Percentiles rank a stretch among this genome's conserved stretches.
Evolutionary conservation across 768 basidiomycete genomes (phyloP).

Genomic region (Gautieria morchelliformis): DNA sequence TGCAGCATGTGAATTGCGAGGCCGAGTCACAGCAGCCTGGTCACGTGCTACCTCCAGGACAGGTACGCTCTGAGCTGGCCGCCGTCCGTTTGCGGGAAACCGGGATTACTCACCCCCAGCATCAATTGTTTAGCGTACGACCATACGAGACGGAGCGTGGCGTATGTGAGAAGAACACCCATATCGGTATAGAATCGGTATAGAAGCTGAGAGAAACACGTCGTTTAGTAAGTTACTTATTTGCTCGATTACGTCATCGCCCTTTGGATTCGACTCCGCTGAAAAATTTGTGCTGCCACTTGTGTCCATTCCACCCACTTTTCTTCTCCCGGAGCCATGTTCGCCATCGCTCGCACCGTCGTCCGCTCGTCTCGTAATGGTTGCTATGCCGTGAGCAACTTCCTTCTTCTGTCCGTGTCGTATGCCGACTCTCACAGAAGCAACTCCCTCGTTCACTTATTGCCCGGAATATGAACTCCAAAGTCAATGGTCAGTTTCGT

Average conservation of each 20-base stretch:
- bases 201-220: neutral
- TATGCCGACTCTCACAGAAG: slow-evolving; percentile 23
- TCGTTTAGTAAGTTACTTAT: no score
- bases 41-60: no score
- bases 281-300: slow-evolving; percentile 3
- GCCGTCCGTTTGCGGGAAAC: no score
- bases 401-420: neutral
- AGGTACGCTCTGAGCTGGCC: no score
- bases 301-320: neutral
- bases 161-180: neutral
- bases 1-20: no score
- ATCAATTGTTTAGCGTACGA: no score
- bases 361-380: slow-evolving; percentile 9
- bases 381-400: slow-evolving; percentile 8
- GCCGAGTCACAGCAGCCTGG: no score
- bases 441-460: slow-evolving; percentile 62
- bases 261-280: neutral
- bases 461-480: slow-evolving; percentile 91
- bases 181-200: neutral
- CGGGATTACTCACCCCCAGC: no score
- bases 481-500: slow-evolving; percentile 63
- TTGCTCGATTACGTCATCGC: neutral
- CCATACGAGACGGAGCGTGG: neutral
- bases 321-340: slow-evolving; percentile 14
- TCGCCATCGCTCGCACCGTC: slow-evolving; percentile 15